Evolutionary conservation across 202 grass and related monocot genomes (phyloP), one percentile per base, ranked within the genome.

Genomic region (Carex arenaria): DNA sequence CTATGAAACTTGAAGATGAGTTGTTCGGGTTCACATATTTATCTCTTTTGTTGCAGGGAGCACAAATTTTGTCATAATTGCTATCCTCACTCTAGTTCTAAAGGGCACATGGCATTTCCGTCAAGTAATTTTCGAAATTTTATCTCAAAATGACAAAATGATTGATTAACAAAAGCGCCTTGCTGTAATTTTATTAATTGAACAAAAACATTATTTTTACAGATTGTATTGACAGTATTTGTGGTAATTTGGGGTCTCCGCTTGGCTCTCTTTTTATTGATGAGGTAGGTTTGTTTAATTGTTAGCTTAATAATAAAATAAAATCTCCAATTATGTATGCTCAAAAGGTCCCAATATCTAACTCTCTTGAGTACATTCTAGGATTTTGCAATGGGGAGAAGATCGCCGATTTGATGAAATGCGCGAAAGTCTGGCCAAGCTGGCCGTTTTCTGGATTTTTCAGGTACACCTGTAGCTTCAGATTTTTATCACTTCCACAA

Each of bases 91-190:
- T 13, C 67, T 93, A 61, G 86, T 47, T 64, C 79, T 98, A 78
- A 98, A 98, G 85, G 95, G 95, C 84, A 67, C 93, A 90, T 98
- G 93, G 91, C 95, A 98, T 90, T 95, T 95, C 31, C 89, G 95
- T 36, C 93, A 98, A 89, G 95, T 98, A 88, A 13, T 75, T 85
- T 31, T 10, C 18, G 0, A 15, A 73, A 67, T 43, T 64, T 40
- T 85, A 32, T 66, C 52, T 7, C 22, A 49, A 49, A 49, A 49
- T 49, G 45, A 49, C 45, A 52, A 68, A 67, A 82, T 19, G 43
- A 64, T 82, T 11, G 30, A 82, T 56, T 66, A 82, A 82, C 10
- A 8, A 64, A 61, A 65, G 10, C 5, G 51, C 12, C 20, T 8
- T 28, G 15, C 7, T 63, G 74, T 13, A 67, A 59, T 49, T 62